A percentile compares a stretch with the other conserved stretches of the same genome.
Evolutionary conservation across 176 grass and related monocot species (phyloP).

Genomic region (Carex myosuroides): DNA sequence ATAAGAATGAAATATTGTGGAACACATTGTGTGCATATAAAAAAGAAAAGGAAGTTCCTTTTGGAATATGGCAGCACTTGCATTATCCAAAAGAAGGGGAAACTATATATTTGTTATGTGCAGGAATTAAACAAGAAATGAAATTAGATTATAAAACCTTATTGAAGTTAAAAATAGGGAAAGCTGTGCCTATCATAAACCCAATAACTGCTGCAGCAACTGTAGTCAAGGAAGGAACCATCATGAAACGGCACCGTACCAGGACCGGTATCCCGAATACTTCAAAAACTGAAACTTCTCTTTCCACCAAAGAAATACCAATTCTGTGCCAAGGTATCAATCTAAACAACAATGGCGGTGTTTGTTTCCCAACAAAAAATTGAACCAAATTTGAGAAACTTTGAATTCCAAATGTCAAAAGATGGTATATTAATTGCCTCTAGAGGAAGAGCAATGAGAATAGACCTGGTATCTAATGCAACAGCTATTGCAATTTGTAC

Average conservation of each 20-base stretch:
- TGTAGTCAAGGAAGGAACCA: slow-evolving; percentile 8
- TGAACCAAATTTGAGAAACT: not conserved
- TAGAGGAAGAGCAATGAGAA: not conserved
- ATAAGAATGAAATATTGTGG: not conserved
- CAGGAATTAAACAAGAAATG: not conserved
- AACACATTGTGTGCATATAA: not conserved
- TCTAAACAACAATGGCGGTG: not conserved
- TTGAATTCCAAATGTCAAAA: not conserved
- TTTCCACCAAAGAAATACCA: not conserved
- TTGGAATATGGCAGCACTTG: not conserved
- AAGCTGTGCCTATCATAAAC: slow-evolving; percentile 27
- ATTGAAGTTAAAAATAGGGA: slow-evolving; percentile 15
- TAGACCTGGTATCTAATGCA: not conserved
- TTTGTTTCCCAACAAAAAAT: not conserved
- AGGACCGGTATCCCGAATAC: not conserved
- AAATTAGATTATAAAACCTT: slow-evolving; percentile 15
- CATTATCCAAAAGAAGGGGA: not conserved
- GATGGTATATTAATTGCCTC: not conserved
- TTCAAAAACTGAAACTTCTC: not conserved
- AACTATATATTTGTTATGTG: not conserved
- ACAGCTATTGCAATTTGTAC: not conserved
- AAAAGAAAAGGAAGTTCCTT: not conserved
- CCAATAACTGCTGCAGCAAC: slow-evolving; percentile 20
- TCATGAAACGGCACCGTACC: not conserved
- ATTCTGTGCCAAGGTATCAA: not conserved